Conservation (phyloP, 257 asterid genomes). For the Ehretia macrophylla region DNA sequence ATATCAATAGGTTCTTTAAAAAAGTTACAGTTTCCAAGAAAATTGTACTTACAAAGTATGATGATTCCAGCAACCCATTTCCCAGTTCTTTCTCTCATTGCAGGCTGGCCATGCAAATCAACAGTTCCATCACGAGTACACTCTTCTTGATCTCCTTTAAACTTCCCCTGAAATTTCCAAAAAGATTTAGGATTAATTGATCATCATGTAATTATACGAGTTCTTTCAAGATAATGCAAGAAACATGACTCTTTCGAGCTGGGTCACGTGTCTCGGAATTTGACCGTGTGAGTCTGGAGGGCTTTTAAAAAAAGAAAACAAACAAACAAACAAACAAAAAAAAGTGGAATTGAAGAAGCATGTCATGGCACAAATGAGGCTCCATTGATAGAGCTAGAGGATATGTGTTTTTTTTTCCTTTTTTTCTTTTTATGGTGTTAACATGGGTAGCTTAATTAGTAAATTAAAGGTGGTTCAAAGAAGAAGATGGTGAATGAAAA, state of each 20-base stretch:
- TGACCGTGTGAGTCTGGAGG: too few species aligned
- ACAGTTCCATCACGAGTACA: conserved; percentile 71
- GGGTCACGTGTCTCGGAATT: too few species aligned
- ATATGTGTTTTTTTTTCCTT: neutral
- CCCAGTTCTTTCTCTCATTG: conserved; percentile 50
- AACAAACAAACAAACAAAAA: too few species aligned
- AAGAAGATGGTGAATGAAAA: neutral
- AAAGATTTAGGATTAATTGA: neutral
- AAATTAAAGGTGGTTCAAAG: too few species aligned
- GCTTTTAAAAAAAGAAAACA: too few species aligned
- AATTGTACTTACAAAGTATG: conserved; percentile 51
- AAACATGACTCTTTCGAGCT: too few species aligned
- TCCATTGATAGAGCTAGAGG: neutral
- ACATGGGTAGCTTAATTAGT: too few species aligned
- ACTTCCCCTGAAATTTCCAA: conserved; percentile 33
- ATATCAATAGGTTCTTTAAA: conserved; percentile 14
- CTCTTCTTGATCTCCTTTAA: conserved; percentile 32
- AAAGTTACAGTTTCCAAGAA: neutral
- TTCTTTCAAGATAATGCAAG: neutral
- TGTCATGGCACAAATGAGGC: neutral
- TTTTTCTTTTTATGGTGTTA: neutral
- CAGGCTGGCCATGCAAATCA: conserved; percentile 68
- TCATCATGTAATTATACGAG: neutral
- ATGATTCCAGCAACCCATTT: conserved; percentile 69
- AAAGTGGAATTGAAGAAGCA: neutral